These are phyloP conservation scores for Primulina huaijiensis DNA, from an alignment of 257 asterid genomes.

Conservation along the genomic window DNA sequence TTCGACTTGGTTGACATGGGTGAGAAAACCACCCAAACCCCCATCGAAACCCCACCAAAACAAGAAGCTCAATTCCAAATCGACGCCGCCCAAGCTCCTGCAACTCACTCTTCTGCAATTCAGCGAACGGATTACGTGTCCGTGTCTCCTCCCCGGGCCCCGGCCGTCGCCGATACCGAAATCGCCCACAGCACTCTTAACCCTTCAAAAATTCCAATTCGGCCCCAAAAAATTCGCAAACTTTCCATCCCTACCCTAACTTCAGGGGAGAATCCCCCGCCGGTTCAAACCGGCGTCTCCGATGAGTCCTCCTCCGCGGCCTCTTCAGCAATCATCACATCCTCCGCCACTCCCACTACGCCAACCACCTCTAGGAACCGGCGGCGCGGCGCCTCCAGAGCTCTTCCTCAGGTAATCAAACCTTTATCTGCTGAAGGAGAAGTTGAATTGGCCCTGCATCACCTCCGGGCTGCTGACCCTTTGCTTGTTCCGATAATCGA, in stretches of 20 bases:
- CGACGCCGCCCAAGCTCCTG: constrained; percentile 27
- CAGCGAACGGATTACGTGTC: constrained; percentile 25
- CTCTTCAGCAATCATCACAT: constrained; percentile 21
- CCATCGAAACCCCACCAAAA: constrained; percentile 27
- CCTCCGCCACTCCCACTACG: constrained; percentile 27
- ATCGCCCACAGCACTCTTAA: constrained; percentile 44
- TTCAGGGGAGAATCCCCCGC: constrained; percentile 26
- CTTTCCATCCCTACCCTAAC: constrained; percentile 44
- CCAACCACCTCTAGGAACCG: constrained; percentile 42
- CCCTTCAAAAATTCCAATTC: constrained; percentile 91
- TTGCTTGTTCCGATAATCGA: constrained; percentile 57
- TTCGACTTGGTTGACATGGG: constrained; percentile 47
- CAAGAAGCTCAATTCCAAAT: constrained; percentile 38
- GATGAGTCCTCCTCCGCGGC: constrained; percentile 36
- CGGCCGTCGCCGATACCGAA: constrained; percentile 18
- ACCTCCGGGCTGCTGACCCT: constrained; percentile 68
- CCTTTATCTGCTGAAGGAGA: constrained; percentile 71
- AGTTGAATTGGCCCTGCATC: constrained; percentile 54
- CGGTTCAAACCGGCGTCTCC: constrained; percentile 14
- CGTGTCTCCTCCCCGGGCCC: constrained; percentile 20
- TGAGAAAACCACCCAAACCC: constrained; percentile 50
- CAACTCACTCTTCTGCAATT: constrained; percentile 29
- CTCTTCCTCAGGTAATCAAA: constrained; percentile 56
- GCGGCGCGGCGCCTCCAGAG: constrained; percentile 57
- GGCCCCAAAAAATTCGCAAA: constrained; percentile 86